Conservation (phyloP, 768 basidiomycete species). For the Leucocoprinus leucothites region DNA sequence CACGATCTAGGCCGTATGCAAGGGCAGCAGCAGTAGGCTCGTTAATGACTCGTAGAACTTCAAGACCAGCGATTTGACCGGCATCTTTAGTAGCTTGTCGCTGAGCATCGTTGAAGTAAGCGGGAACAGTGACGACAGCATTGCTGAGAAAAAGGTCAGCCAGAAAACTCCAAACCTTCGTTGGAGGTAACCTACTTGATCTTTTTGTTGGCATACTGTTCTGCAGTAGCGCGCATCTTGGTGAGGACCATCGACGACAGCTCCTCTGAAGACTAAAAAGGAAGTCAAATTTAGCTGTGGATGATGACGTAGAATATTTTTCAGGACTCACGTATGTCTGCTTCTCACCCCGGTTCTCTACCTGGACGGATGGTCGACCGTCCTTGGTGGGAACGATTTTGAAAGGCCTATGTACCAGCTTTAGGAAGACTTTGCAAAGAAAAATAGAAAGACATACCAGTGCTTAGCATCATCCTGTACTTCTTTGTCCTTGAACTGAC, state of each 20-base stretch:
- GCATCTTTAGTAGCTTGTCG: conserved; percentile 98
- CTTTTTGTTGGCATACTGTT: conserved; percentile 88
- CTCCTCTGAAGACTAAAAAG: conserved; percentile 73
- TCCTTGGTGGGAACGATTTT: conserved; percentile 69
- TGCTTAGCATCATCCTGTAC: conserved; percentile 88
- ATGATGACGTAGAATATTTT: neutral
- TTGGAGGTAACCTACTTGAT: conserved; percentile 72
- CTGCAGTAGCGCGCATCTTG: conserved; percentile 97
- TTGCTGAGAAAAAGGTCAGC: conserved; percentile 43
- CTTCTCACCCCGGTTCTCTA: conserved; percentile 82
- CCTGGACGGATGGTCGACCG: conserved; percentile 76
- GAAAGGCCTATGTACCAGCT: conserved; percentile 60
- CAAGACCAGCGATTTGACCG: conserved; percentile 95
- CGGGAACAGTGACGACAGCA: conserved; percentile 93
- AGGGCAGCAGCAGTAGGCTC: conserved; percentile 98
- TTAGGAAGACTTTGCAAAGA: neutral
- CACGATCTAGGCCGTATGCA: conserved; percentile 93
- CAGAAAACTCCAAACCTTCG: neutral
- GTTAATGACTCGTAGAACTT: conserved; percentile 97
- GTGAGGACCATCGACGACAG: conserved; percentile 82
- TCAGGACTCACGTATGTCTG: conserved; percentile 65
- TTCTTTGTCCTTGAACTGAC: conserved; percentile 90
- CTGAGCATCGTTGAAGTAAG: conserved; percentile 99
- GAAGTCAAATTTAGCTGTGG: conserved; percentile 12
- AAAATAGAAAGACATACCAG: conserved; percentile 47